Evolutionary conservation across 345 rosid genomes (phyloP).

Genomic region (Lumnitzera littorea): DNA sequence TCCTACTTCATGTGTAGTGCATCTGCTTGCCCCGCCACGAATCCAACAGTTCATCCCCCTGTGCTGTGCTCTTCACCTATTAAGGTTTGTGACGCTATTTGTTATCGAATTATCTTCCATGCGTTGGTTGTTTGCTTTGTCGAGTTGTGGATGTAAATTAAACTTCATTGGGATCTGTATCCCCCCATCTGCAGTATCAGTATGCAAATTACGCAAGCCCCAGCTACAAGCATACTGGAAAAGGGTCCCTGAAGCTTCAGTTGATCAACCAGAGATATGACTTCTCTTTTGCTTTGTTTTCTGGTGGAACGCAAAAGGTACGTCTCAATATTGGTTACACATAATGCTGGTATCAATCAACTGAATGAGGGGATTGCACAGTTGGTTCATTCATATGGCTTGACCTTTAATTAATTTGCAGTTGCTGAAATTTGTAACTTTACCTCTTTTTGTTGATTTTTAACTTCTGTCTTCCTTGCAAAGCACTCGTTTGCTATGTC

Average conservation of each 20-base stretch:
- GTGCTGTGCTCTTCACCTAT: conserved; percentile 77
- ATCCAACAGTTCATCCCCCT: conserved; percentile 42
- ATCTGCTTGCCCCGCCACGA: conserved; percentile 39
- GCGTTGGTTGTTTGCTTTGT: background rate
- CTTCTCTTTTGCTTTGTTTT: conserved; percentile 71
- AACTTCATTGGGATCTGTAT: conserved; percentile 5
- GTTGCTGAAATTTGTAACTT: too few species aligned
- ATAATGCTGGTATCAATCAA: too few species aligned
- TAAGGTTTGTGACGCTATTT: conserved; percentile 35
- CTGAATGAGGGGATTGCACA: too few species aligned
- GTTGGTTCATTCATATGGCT: background rate
- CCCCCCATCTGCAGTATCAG: conserved; percentile 49
- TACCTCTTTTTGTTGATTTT: too few species aligned
- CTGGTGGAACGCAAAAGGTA: conserved; percentile 58
- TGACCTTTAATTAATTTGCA: too few species aligned
- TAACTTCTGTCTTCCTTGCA: too few species aligned
- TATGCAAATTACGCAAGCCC: conserved; percentile 39
- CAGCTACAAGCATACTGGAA: conserved; percentile 49
- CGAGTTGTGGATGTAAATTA: background rate
- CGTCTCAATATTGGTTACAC: conserved; percentile 2
- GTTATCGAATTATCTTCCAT: background rate
- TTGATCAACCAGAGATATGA: conserved; percentile 91
- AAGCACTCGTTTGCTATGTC: too few species aligned
- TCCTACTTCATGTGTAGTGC: conserved; percentile 21
- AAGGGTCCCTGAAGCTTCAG: conserved; percentile 46